Percentiles rank a stretch among this genome's conserved stretches.
phyloP scores from a whole-genome alignment of 306 rosid genomes.

The Ochetophila trinervis region DNA sequence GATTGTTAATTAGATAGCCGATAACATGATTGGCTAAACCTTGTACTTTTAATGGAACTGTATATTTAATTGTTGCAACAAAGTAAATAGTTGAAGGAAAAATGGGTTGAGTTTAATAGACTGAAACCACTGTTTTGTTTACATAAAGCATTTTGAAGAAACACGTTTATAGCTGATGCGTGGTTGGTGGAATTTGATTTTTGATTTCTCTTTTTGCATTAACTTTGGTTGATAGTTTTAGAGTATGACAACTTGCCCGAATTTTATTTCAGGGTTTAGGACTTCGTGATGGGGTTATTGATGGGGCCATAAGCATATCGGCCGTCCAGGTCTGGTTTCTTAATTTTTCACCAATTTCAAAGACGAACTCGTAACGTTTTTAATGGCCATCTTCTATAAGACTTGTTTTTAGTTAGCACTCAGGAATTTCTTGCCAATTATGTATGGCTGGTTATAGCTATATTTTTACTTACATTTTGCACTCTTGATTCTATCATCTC shows the following conservation, averaged over 20 bases:
- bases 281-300: constrained; percentile 83
- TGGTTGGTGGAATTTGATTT: neutral
- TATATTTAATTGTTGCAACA: too few species aligned
- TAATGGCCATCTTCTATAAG: neutral
- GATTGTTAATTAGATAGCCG: neutral
- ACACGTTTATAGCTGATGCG: neutral
- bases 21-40: too few species aligned
- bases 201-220: neutral
- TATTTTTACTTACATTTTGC: too few species aligned
- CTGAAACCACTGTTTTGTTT: too few species aligned
- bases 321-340: constrained; percentile 74
- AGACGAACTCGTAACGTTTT: neutral
- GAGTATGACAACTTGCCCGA: neutral
- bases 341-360: neutral
- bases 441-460: too few species aligned
- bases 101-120: too few species aligned
- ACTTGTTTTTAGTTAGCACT: too few species aligned
- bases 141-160: too few species aligned
- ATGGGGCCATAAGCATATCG: constrained; percentile 91
- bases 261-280: constrained; percentile 75
- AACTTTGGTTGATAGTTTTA: neutral
- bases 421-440: too few species aligned
- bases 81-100: too few species aligned
- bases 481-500: too few species aligned
- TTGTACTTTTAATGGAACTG: too few species aligned